A percentile compares a stretch with the other conserved stretches of the same genome.
Conservation (phyloP, 352 stramenopile genomes). For the Pythium coloratum region DNA sequence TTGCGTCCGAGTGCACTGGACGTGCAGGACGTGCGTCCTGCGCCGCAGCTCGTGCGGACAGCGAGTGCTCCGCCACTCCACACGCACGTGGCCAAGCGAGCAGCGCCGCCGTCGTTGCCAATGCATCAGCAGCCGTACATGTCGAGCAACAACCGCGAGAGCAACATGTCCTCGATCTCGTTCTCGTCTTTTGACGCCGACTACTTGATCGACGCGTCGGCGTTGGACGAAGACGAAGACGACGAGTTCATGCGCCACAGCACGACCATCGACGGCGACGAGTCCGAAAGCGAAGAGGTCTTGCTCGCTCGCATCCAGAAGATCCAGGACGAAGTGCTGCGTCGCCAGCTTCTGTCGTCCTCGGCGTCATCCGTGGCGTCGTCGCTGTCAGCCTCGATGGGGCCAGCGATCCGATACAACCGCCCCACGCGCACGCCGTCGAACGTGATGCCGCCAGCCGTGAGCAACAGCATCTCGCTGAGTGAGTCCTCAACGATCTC, state of each 20-base stretch:
- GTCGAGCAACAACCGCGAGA: slow-evolving; percentile 15
- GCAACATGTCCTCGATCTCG: slow-evolving; percentile 21
- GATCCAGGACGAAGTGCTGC: slow-evolving; percentile 26
- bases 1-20: slow-evolving; percentile 24
- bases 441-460: neutral
- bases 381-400: slow-evolving; percentile 13
- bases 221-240: slow-evolving; percentile 13
- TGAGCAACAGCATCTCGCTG: slow-evolving; percentile 17
- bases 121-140: slow-evolving; percentile 5
- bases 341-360: slow-evolving; percentile 17
- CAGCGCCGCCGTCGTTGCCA: slow-evolving; percentile 3
- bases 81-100: neutral
- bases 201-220: slow-evolving; percentile 21
- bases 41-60: slow-evolving; percentile 18
- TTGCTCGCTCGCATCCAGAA: slow-evolving; percentile 25
- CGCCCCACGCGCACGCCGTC: slow-evolving; percentile 6
- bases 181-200: slow-evolving; percentile 29
- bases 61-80: slow-evolving; percentile 11
- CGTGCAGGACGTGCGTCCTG: slow-evolving; percentile 15
- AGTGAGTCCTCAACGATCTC: slow-evolving; percentile 23
- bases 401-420: slow-evolving; percentile 16
- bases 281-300: slow-evolving; percentile 19
- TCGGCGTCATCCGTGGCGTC: slow-evolving; percentile 19
- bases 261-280: slow-evolving; percentile 8
- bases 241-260: slow-evolving; percentile 12